Conservation (phyloP, 2,329 filamentous ascomycete genomes). For the Phyllosticta paracitricarpa region DNA sequence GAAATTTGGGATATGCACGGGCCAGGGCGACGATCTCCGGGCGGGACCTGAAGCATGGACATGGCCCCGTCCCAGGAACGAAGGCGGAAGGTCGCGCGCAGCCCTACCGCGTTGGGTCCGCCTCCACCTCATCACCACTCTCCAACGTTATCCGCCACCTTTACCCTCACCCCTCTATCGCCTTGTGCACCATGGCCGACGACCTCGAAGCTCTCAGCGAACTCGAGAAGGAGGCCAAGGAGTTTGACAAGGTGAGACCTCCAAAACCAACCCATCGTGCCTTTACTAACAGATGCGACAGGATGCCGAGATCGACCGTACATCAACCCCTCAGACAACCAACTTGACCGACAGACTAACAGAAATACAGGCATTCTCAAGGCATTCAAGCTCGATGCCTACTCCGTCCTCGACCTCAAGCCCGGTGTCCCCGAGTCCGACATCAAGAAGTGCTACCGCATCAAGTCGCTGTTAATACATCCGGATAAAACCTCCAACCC, state of each 20-base stretch:
- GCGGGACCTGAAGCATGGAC: too few relatives aligned
- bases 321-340: slow-evolving; percentile 3
- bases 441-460: slow-evolving; percentile 89
- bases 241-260: slow-evolving; percentile 68
- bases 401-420: slow-evolving; percentile 90
- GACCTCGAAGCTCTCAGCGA: slow-evolving; percentile 54
- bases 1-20: slow-evolving; percentile 7
- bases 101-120: background rate
- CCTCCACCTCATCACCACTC: background rate
- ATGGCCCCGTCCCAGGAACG: background rate
- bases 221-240: slow-evolving; percentile 75
- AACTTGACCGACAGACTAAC: background rate
- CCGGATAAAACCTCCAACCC: slow-evolving; percentile 95
- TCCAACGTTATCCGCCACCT: background rate
- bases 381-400: slow-evolving; percentile 76
- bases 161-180: background rate
- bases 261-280: background rate
- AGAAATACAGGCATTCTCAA: slow-evolving; percentile 55
- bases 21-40: background rate
- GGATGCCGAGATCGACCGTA: slow-evolving; percentile 88
- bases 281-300: slow-evolving; percentile 26
- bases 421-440: slow-evolving; percentile 92
- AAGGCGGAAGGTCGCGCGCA: background rate
- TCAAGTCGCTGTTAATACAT: slow-evolving; percentile 97
- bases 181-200: slow-evolving; percentile 37